These are phyloP conservation scores for Trametes punicea DNA, from an alignment of 768 basidiomycete species.

Conservation along the genomic window DNA sequence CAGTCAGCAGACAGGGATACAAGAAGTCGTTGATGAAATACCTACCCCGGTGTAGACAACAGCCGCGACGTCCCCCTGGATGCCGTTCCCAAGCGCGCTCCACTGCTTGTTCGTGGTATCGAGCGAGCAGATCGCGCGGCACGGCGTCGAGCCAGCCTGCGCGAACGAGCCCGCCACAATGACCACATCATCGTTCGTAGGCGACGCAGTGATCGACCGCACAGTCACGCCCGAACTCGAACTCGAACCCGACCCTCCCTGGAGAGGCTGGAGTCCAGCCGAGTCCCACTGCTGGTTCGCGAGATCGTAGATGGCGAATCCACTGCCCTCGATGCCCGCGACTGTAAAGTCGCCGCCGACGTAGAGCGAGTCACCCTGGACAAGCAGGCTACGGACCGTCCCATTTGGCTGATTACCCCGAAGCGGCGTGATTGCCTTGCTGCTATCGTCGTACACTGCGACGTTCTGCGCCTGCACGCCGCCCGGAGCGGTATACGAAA, in stretches of 20 bases:
- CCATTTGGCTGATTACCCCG: slow-evolving; percentile 66
- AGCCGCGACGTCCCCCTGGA: slow-evolving; percentile 76
- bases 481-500: slow-evolving; percentile 52
- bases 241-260: slow-evolving; percentile 46
- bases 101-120: slow-evolving; percentile 70
- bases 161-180: slow-evolving; percentile 88
- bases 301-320: slow-evolving; percentile 82
- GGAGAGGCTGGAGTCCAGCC: slow-evolving; percentile 55
- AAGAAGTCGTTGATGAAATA: slow-evolving; percentile 18
- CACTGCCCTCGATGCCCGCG: slow-evolving; percentile 52
- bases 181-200: slow-evolving; percentile 56
- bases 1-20: not conserved
- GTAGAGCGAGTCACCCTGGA: slow-evolving; percentile 67
- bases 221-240: slow-evolving; percentile 59
- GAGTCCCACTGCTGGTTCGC: slow-evolving; percentile 57
- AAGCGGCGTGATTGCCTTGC: slow-evolving; percentile 50
- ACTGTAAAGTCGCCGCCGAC: slow-evolving; percentile 84
- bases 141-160: slow-evolving; percentile 69
- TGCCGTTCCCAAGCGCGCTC: slow-evolving; percentile 74
- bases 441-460: slow-evolving; percentile 64
- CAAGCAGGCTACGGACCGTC: slow-evolving; percentile 70
- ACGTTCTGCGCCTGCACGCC: slow-evolving; percentile 48
- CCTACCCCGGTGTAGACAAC: slow-evolving; percentile 82
- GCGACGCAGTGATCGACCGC: slow-evolving; percentile 64
- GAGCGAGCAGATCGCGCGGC: slow-evolving; percentile 76